Percentiles rank a stretch among this genome's conserved stretches.
Conservation (phyloP, 2,329 filamentous ascomycete genomes). For the Curvularia verruculosa region DNA sequence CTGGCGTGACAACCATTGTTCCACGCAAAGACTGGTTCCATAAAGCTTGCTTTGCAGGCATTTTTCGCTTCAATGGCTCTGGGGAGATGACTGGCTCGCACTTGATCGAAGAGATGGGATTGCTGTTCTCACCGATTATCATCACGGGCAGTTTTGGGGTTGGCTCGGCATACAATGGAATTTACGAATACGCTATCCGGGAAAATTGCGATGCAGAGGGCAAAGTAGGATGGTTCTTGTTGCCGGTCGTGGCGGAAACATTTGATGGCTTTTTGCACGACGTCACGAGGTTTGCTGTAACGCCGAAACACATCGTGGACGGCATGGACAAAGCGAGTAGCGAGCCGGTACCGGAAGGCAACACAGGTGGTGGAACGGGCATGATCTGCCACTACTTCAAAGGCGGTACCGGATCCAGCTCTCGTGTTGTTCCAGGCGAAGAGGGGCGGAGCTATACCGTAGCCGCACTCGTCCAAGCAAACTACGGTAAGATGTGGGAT, state of each 20-base stretch:
- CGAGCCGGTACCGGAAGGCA: constrained; percentile 65
- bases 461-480: constrained; percentile 68
- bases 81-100: constrained; percentile 68
- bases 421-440: constrained; percentile 56
- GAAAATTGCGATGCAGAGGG: constrained; percentile 52
- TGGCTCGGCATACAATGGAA: constrained; percentile 64
- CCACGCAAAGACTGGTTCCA: constrained; percentile 52
- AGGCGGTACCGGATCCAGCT: constrained; percentile 69
- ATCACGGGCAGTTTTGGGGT: constrained; percentile 65
- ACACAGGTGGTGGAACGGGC: constrained; percentile 69
- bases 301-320: constrained; percentile 59
- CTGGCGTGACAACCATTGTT: constrained; percentile 54
- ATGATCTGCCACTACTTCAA: constrained; percentile 72
- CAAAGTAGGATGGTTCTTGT: constrained; percentile 59
- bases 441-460: constrained; percentile 59
- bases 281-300: constrained; percentile 61
- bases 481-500: constrained; percentile 65
- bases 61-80: constrained; percentile 68
- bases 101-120: constrained; percentile 67
- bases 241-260: constrained; percentile 67
- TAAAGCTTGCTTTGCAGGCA: constrained; percentile 51
- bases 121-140: constrained; percentile 64
- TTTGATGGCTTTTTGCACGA: constrained; percentile 69
- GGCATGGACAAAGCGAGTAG: constrained; percentile 60
- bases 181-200: constrained; percentile 62